Evolutionary conservation across 306 rosid species (phyloP), one percentile per base, ranked within the genome.

Genomic region (Acmispon strigosus): DNA sequence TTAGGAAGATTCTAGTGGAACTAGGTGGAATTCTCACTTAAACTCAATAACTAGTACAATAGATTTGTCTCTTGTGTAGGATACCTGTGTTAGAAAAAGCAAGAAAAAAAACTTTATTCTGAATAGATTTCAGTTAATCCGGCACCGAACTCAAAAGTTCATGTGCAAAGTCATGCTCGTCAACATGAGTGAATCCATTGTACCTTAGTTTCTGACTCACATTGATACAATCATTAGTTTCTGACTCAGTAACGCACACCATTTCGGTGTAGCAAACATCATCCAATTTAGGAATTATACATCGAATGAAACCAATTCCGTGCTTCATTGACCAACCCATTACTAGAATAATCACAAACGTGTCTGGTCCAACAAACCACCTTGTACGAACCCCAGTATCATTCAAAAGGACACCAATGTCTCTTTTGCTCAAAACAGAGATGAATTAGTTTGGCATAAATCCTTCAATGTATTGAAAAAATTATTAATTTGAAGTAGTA

Each of bases 401-500:
- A n/a, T n/a, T n/a, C 27, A 60, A 36, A 59, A 60, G 64, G 48
- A 34, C 41, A 53, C 15, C 41, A 19, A 37, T 44, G 22, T 67
- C 51, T 16, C 53, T 5, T 17, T 19, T 6, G 49, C 11, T 10
- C 27, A 51, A 17, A 18, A 12, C 32, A 34, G 14, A 56, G 41
- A 16, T 22, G 3, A 13, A n/a, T 19, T 34, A 13, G 49, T 65
- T 58, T 15, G 55, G 37, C 37, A 76, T 18, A 72, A 72, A 66
- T 73, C 56, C 22, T 59, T 64, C 37, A 17, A 50, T 58, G 56
- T 43, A 45, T 24, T 24, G 58, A 27, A 57, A 61, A 61, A 48
- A 29, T 39, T 64, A 74, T 54, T 65, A 76, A 61, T 43, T 62
- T 66, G 58, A 61, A 62, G 73, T 14, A 78, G 62, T 37, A 48